Base-by-base conservation (phyloP, 371 early-diverging fungal genomes). In the Syncephalastrum contaminatum region DNA sequence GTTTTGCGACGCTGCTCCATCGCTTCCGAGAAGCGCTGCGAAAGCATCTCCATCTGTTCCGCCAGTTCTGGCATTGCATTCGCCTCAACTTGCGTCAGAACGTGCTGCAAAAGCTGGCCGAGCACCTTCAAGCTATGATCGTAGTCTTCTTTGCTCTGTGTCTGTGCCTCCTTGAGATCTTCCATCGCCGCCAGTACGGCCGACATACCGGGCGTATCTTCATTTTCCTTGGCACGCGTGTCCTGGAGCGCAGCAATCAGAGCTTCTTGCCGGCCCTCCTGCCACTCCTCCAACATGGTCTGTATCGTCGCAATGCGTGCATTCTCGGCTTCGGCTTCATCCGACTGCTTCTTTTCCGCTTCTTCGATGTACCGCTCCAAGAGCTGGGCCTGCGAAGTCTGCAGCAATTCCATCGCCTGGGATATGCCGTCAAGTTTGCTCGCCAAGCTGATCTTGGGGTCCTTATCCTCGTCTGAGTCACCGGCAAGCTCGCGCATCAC, bases 401-500 rank as follows among this genome's bases (percentile, higher is more conserved):
- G 76, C 13, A 75, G 30, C 21, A 70, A 62, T 51, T 70, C 76
- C 30, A 75, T 59, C 62, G 72, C 66, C 50, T 72, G 60, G 39
- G 70, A 64, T 36, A 76, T 44, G 21, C 66, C 63, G 39, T 76
- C 70, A 53, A 76, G 66, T 48, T 76, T 72, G 20, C 66, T 64
- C 4, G 66, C 58, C 1, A 70, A 51, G 18, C 40, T 44, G 22
- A 15, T 5, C 21, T 51, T 45, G 20, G 27, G 36, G 12, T 21
- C 15, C 6, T 50, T 51, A 12, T 43, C 47, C 6, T 51, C 55
- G 20, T 63, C 51, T 7, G 27, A 21, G 21, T 53, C 52, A 45
- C 69, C 69, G 6, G 54, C 15, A 4, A 73, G 41, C 5, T 67
- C 72, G 22, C 63, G 63, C 3, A 48, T 51, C 15, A 46, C 41